Conservation (phyloP, 306 rosid species). For the Cucumis hystrix region DNA sequence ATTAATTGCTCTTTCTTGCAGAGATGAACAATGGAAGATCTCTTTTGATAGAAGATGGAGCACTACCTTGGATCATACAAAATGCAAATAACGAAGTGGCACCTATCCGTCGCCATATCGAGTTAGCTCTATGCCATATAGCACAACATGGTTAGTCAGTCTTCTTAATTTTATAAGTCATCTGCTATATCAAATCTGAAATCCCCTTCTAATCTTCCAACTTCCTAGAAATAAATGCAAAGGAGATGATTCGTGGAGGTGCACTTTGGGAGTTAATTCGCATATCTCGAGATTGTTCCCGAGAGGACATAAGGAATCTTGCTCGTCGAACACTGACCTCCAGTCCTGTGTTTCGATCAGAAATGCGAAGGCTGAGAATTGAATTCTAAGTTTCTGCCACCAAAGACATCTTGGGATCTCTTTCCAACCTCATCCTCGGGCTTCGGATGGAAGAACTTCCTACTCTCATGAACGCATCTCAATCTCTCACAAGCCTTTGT, state of each 20-base stretch:
- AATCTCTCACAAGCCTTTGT: background rate
- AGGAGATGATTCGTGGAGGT: slow-evolving; percentile 91
- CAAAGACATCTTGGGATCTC: background rate
- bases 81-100: slow-evolving; percentile 80
- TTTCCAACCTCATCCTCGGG: background rate
- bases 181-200: background rate
- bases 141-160: slow-evolving; percentile 75
- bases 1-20: slow-evolving; percentile 14
- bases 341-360: slow-evolving; percentile 61
- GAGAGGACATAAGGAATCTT: slow-evolving; percentile 86
- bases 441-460: background rate
- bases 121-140: slow-evolving; percentile 95
- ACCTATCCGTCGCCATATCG: slow-evolving; percentile 97
- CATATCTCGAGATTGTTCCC: slow-evolving; percentile 85
- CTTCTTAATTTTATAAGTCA: background rate
- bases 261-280: slow-evolving; percentile 98
- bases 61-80: slow-evolving; percentile 95
- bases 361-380: slow-evolving; percentile 62
- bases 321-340: slow-evolving; percentile 65
- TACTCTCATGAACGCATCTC: background rate
- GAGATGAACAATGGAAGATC: slow-evolving; percentile 66
- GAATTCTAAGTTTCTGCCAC: slow-evolving; percentile 32
- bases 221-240: slow-evolving; percentile 71
- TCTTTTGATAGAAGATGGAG: slow-evolving; percentile 84
- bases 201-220: background rate